Conservation (phyloP, 2,329 filamentous ascomycete species). For the Paraphaeosphaeria minitans region DNA sequence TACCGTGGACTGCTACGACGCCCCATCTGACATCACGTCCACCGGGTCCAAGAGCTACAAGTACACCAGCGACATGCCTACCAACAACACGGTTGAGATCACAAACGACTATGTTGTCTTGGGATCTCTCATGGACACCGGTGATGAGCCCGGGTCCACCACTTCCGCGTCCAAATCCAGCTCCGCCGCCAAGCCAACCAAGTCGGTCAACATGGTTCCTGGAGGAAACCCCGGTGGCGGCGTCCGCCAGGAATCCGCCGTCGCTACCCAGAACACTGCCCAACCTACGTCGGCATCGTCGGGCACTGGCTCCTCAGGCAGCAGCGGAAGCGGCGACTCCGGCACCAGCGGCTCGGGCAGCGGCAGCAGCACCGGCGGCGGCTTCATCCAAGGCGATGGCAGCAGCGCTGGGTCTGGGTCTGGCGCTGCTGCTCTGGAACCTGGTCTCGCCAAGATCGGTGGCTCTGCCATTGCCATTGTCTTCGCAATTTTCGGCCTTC, state of each 20-base stretch:
- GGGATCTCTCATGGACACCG: slow-evolving; percentile 79
- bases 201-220: slow-evolving; percentile 57
- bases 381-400: slow-evolving; percentile 34
- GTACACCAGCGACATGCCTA: slow-evolving; percentile 67
- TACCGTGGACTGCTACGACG: slow-evolving; percentile 84
- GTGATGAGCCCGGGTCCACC: slow-evolving; percentile 67
- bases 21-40: slow-evolving; percentile 71
- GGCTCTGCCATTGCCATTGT: slow-evolving; percentile 42
- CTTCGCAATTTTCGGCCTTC: slow-evolving; percentile 37
- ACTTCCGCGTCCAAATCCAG: slow-evolving; percentile 40
- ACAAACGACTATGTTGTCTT: slow-evolving; percentile 76
- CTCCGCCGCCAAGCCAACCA: slow-evolving; percentile 27
- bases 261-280: slow-evolving; percentile 17
- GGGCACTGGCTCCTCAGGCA: slow-evolving; percentile 25
- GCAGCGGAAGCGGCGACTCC: slow-evolving; percentile 16
- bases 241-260: slow-evolving; percentile 42
- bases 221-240: slow-evolving; percentile 60
- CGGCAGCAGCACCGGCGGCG: slow-evolving; percentile 17
- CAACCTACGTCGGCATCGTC: slow-evolving; percentile 16
- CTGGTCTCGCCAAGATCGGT: slow-evolving; percentile 33
- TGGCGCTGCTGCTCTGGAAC: slow-evolving; percentile 20
- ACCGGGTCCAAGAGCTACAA: slow-evolving; percentile 71
- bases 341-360: slow-evolving; percentile 18
- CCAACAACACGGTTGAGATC: slow-evolving; percentile 76
- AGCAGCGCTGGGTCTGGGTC: slow-evolving; percentile 16